These are phyloP conservation scores for Linnemannia elongata DNA, from an alignment of 192 early-diverging fungal species.

Conservation along the genomic window DNA sequence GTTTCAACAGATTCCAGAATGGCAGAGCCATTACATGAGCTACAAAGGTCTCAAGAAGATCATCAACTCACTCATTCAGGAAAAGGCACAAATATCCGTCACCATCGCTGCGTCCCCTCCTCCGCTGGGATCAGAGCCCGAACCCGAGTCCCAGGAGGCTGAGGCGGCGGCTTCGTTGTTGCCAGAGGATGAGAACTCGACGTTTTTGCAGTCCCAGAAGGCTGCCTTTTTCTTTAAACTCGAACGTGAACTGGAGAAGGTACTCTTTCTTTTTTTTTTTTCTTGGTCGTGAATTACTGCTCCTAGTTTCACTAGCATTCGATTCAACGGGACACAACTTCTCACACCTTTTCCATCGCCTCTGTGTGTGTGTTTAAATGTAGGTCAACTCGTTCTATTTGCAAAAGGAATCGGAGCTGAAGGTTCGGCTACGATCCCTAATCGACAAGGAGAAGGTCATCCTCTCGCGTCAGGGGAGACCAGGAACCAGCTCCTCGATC, in stretches of 20 bases:
- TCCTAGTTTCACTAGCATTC: background rate
- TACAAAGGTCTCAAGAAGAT: slow-evolving; percentile 99
- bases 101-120: slow-evolving; percentile 53
- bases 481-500: slow-evolving; percentile 68
- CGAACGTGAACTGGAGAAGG: slow-evolving; percentile 98
- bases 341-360: background rate
- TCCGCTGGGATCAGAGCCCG: slow-evolving; percentile 38
- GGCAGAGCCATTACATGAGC: slow-evolving; percentile 95
- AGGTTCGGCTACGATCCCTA: slow-evolving; percentile 87
- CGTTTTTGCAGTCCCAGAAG: slow-evolving; percentile 84
- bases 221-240: slow-evolving; percentile 98
- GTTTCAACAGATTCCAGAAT: slow-evolving; percentile 91
- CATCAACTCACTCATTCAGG: slow-evolving; percentile 78
- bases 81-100: slow-evolving; percentile 58
- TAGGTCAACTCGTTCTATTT: slow-evolving; percentile 96
- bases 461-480: slow-evolving; percentile 64
- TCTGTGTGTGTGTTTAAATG: background rate
- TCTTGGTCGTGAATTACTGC: background rate
- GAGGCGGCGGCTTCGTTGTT: no score
- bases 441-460: slow-evolving; percentile 82
- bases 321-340: background rate
- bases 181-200: slow-evolving; percentile 60
- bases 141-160: no score
- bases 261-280: slow-evolving; percentile 21
- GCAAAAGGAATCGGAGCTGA: slow-evolving; percentile 95